phyloP scores from a whole-genome alignment of 345 rosid genomes.

The Rhizophora apiculata region DNA sequence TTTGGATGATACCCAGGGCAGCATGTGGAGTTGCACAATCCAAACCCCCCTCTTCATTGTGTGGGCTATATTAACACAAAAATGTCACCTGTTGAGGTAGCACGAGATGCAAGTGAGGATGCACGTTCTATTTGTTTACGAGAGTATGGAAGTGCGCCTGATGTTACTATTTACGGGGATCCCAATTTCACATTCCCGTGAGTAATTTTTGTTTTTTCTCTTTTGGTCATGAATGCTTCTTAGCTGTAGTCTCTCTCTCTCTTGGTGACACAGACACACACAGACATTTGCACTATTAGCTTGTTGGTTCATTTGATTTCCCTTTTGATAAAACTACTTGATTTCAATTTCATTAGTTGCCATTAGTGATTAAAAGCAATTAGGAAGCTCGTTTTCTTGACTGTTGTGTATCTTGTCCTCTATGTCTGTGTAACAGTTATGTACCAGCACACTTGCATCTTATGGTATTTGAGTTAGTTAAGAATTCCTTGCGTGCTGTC shows the following conservation, averaged over 20 bases:
- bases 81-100: conserved; percentile 94
- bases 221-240: conserved; percentile 1
- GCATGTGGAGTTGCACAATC: conserved; percentile 98
- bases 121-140: conserved; percentile 78
- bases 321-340: background rate
- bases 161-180: conserved; percentile 77
- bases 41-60: conserved; percentile 71
- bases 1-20: conserved; percentile 67
- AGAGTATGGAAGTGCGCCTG: conserved; percentile 91
- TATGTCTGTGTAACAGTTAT: conserved; percentile 40
- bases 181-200: conserved; percentile 91
- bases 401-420: background rate
- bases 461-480: conserved; percentile 93
- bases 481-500: conserved; percentile 92
- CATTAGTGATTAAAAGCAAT: background rate
- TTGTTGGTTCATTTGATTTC: background rate
- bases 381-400: background rate
- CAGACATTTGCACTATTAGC: background rate
- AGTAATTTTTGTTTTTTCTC: conserved; percentile 24
- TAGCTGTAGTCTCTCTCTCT: background rate
- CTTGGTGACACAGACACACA: background rate
- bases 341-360: background rate
- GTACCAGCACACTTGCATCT: conserved; percentile 91
- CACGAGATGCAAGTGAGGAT: conserved; percentile 82
- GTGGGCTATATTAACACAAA: conserved; percentile 90